Conservation (phyloP, 2,329 filamentous ascomycete genomes). For the Trichoderma pleuroti region DNA sequence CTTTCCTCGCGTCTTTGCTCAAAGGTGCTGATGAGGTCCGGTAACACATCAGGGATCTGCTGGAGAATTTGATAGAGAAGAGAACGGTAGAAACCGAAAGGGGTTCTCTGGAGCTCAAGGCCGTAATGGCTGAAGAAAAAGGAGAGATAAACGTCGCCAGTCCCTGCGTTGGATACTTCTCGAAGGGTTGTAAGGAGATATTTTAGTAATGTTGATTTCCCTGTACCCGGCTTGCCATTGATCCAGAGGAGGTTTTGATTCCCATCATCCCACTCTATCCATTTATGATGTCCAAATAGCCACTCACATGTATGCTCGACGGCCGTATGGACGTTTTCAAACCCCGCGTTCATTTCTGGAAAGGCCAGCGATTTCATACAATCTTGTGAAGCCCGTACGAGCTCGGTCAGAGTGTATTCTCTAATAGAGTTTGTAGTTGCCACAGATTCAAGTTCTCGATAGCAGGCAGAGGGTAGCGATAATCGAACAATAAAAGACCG, state of each 20-base stretch:
- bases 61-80: background rate
- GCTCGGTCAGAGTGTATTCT: no score
- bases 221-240: background rate
- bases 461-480: no score
- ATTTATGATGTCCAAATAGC: background rate
- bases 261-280: no score
- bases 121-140: background rate
- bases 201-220: background rate
- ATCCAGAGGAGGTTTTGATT: background rate
- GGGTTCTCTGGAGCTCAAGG: background rate
- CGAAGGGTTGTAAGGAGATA: background rate
- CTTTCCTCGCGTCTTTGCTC: background rate
- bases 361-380: background rate
- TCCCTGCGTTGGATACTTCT: background rate
- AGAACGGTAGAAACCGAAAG: background rate
- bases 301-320: background rate
- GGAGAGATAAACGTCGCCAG: background rate
- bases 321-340: background rate
- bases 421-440: no score
- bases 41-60: background rate
- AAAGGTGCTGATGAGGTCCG: background rate
- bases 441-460: no score
- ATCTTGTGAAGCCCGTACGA: background rate
- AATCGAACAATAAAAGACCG: no score
- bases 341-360: background rate